Evolutionary conservation across 495 filamentous ascomycete species (phyloP).

Genomic region (Podospora appendiculata): DNA sequence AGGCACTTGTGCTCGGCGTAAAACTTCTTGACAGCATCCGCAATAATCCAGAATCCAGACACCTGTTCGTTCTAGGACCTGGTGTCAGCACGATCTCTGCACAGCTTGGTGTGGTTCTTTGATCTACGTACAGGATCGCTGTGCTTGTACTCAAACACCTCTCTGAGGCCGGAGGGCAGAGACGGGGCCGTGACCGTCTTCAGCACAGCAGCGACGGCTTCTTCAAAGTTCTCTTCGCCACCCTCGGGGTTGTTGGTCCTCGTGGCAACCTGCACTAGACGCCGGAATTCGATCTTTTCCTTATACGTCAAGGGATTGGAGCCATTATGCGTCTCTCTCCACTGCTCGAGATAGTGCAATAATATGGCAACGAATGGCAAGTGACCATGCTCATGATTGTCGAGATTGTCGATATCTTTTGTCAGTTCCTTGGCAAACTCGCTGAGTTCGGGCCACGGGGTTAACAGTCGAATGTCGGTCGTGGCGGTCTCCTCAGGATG

Average conservation of each 20-base stretch:
- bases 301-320: conserved; percentile 65
- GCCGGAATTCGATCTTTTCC: conserved; percentile 78
- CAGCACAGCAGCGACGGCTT: conserved; percentile 79
- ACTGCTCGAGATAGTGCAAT: conserved; percentile 76
- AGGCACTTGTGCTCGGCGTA: conserved; percentile 60
- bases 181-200: conserved; percentile 61
- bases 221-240: conserved; percentile 95
- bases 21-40: conserved; percentile 70
- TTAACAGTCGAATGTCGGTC: conserved; percentile 76
- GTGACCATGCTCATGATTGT: conserved; percentile 83
- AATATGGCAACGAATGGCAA: conserved; percentile 82
- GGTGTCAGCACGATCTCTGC: conserved; percentile 11
- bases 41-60: conserved; percentile 81
- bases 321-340: conserved; percentile 67
- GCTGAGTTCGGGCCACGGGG: conserved; percentile 79
- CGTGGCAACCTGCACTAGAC: conserved; percentile 55
- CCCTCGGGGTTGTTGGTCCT: conserved; percentile 74
- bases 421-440: conserved; percentile 56
- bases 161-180: conserved; percentile 58
- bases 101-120: neutral
- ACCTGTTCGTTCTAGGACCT: conserved; percentile 29
- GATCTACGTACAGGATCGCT: conserved; percentile 31
- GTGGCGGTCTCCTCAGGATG: conserved; percentile 85
- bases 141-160: conserved; percentile 64
- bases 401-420: conserved; percentile 56